phyloP scores from a whole-genome alignment of 208 protist genomes.

The Trypanosomatidae sp. region DNA sequence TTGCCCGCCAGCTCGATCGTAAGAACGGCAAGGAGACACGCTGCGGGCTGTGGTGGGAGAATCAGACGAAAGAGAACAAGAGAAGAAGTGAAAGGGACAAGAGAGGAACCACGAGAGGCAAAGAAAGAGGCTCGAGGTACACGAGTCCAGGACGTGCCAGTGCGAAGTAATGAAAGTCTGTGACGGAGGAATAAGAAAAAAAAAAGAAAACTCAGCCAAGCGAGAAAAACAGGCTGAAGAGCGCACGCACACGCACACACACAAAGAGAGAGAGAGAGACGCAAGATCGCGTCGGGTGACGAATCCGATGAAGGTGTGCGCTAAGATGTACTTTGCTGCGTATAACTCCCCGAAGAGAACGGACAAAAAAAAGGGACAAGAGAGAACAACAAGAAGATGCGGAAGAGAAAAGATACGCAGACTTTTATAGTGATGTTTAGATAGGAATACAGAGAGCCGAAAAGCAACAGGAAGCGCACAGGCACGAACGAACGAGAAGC shows the following conservation, averaged over 20 bases:
- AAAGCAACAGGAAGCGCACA: neutral
- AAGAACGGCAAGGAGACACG: neutral
- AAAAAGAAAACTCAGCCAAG: neutral
- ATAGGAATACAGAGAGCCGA: neutral
- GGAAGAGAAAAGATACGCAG: neutral
- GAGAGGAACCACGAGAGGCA: neutral
- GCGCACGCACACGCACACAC: too few species aligned
- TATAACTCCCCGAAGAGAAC: too few species aligned
- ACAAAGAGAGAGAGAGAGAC: neutral
- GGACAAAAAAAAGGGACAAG: neutral
- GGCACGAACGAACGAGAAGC: too few species aligned
- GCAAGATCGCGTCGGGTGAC: too few species aligned
- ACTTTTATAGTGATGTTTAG: neutral
- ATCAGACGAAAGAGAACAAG: constrained; percentile 2
- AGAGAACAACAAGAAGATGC: neutral
- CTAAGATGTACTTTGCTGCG: too few species aligned
- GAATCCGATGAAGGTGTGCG: too few species aligned
- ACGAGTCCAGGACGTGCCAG: neutral
- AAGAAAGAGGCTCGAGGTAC: neutral
- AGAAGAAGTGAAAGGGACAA: neutral
- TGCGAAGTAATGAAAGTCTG: neutral
- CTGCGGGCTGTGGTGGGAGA: neutral
- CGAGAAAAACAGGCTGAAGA: neutral
- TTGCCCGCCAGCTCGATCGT: neutral
- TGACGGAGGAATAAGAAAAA: neutral